phyloP scores from a whole-genome alignment of 768 basidiomycete species.

The Phylloporus arenicola region DNA sequence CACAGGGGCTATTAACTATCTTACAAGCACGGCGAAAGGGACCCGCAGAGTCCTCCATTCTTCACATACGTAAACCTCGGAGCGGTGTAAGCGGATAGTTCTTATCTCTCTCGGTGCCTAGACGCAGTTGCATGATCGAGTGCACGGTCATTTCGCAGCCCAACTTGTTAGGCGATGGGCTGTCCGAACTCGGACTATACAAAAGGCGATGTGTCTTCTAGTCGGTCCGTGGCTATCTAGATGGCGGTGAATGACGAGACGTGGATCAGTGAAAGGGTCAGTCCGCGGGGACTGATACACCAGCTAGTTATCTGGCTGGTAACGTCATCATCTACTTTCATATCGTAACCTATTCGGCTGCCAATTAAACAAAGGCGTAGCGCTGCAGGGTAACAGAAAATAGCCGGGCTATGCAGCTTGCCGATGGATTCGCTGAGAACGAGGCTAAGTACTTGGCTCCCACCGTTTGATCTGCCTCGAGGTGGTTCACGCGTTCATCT shows the following conservation, averaged over 20 bases:
- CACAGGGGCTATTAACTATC: not conserved
- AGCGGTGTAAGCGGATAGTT: not conserved
- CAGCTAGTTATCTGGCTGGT: no score
- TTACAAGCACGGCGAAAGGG: no score
- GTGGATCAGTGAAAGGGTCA: constrained; percentile 7
- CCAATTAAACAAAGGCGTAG: no score
- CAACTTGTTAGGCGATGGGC: not conserved
- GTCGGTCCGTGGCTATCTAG: not conserved
- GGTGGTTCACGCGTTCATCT: constrained; percentile 24
- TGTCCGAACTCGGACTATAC: not conserved
- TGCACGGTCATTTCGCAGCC: not conserved
- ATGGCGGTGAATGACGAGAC: not conserved
- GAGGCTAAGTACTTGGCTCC: not conserved
- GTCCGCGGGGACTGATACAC: no score
- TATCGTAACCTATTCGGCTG: no score
- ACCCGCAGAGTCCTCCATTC: no score
- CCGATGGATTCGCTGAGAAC: constrained; percentile 1
- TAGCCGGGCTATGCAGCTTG: not conserved
- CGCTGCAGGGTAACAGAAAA: not conserved
- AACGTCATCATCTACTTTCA: no score
- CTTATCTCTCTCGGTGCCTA: constrained; percentile 10
- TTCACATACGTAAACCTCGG: constrained; percentile 2
- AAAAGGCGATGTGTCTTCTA: not conserved
- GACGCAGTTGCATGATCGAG: no score
- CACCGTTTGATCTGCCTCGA: constrained; percentile 15